Conservation (phyloP, 2,329 filamentous ascomycete species). For the Didymellaceae sp. region DNA sequence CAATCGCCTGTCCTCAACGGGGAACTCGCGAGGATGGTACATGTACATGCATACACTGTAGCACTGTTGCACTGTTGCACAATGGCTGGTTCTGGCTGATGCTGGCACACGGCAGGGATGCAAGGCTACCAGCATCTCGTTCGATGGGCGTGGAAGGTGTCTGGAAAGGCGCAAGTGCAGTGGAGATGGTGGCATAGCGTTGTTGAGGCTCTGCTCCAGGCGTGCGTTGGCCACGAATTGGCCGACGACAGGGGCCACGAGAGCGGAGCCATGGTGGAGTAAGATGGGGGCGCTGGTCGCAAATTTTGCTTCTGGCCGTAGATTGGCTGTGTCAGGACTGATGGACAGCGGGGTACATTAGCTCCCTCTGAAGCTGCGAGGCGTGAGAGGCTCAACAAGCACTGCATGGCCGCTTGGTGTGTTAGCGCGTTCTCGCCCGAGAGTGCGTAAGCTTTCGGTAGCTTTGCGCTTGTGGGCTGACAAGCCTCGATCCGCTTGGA, state of each 20-base stretch:
- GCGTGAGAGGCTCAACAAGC: constrained; percentile 39
- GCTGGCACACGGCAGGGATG: constrained; percentile 9
- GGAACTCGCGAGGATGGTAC: no score
- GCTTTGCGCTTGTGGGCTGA: not conserved
- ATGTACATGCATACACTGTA: not conserved
- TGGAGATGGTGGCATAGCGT: constrained; percentile 2
- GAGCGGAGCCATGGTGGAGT: constrained; percentile 14
- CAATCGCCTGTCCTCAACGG: no score
- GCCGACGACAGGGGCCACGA: constrained; percentile 3
- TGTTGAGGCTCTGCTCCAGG: constrained; percentile 20
- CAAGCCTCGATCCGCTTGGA: constrained; percentile 19
- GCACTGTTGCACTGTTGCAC: constrained; percentile 2
- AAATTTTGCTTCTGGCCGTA: constrained; percentile 36
- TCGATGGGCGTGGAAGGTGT: constrained; percentile 2
- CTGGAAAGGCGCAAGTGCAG: constrained; percentile 11
- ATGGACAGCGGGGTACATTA: constrained; percentile 37
- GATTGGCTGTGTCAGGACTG: constrained; percentile 16
- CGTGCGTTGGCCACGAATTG: not conserved
- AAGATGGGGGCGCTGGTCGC: constrained; percentile 17
- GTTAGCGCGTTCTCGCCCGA: constrained; percentile 24
- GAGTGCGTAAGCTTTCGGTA: constrained; percentile 15
- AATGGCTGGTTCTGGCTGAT: not conserved
- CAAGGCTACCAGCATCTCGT: constrained; percentile 9
- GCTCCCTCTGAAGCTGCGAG: constrained; percentile 25
- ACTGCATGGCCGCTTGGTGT: constrained; percentile 25